These are phyloP conservation scores for Vigna reflexopilosa DNA, from an alignment of 306 rosid species.

Conservation along the genomic window DNA sequence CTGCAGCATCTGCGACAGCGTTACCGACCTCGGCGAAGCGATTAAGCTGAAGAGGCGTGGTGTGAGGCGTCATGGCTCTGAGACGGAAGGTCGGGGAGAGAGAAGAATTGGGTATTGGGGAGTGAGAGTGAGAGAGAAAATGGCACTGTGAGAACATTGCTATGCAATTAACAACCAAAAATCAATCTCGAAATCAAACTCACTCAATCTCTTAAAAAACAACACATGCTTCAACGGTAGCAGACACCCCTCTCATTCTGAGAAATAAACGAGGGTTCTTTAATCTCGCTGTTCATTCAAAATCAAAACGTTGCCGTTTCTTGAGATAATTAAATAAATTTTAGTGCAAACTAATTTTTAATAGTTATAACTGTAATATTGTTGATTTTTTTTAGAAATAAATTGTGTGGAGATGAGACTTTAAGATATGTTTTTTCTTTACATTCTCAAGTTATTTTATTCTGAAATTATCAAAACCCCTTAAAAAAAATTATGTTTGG, in stretches of 20 bases:
- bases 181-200: background rate
- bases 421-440: no score
- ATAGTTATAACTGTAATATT: no score
- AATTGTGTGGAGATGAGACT: no score
- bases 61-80: conserved; percentile 49
- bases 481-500: no score
- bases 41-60: conserved; percentile 47
- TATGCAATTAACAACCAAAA: background rate
- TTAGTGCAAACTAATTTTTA: no score
- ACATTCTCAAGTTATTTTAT: no score
- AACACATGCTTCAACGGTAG: no score
- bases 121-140: conserved; percentile 24
- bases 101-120: conserved; percentile 10
- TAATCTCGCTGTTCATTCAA: background rate
- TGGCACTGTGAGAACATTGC: conserved; percentile 54
- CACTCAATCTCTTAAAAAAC: background rate
- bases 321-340: no score
- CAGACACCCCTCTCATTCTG: no score
- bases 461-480: no score
- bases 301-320: background rate
- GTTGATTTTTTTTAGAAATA: no score
- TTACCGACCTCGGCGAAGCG: conserved; percentile 65
- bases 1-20: conserved; percentile 85
- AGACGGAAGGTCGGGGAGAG: conserved; percentile 28
- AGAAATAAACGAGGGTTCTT: background rate